A percentile compares a stretch with the other conserved stretches of the same genome.
These are phyloP conservation scores for Mortierella sp. DNA, from an alignment of 371 early-diverging fungal species.

Conservation along the genomic window DNA sequence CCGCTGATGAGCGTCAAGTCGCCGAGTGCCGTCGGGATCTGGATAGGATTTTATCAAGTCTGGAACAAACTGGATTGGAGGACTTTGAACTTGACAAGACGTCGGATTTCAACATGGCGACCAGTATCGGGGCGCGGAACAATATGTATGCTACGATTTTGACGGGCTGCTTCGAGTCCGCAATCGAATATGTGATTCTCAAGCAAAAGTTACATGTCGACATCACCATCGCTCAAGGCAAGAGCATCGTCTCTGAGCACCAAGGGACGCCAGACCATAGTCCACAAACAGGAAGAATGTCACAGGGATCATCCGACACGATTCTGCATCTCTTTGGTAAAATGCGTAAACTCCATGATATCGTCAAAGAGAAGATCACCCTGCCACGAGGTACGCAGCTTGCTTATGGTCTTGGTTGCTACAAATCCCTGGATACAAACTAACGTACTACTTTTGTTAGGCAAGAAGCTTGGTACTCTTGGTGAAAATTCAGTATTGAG, in stretches of 20 bases:
- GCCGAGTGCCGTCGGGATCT: slow-evolving; percentile 22
- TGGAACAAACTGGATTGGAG: slow-evolving; percentile 56
- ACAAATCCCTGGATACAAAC: not conserved
- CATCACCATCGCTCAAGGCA: slow-evolving; percentile 21
- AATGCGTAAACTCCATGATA: slow-evolving; percentile 52
- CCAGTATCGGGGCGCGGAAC: slow-evolving; percentile 62
- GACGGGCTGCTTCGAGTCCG: slow-evolving; percentile 64
- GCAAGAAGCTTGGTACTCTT: slow-evolving; percentile 36
- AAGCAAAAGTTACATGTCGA: slow-evolving; percentile 11
- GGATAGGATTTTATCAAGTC: slow-evolving; percentile 28
- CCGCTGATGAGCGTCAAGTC: slow-evolving; percentile 26
- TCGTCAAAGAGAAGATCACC: slow-evolving; percentile 39
- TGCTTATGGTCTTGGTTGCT: not conserved
- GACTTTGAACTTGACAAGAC: slow-evolving; percentile 69
- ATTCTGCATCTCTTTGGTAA: slow-evolving; percentile 48
- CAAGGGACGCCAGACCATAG: slow-evolving; percentile 1
- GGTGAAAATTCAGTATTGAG: slow-evolving; percentile 44
- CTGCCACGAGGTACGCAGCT: slow-evolving; percentile 29
- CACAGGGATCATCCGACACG: slow-evolving; percentile 27
- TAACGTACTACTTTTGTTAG: slow-evolving; percentile 4
- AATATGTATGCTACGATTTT: slow-evolving; percentile 59
- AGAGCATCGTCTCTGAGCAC: slow-evolving; percentile 9
- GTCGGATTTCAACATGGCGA: slow-evolving; percentile 62
- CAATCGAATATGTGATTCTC: slow-evolving; percentile 28
- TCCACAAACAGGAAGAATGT: slow-evolving; percentile 1